phyloP scores from a whole-genome alignment of 1,284 basidiomycete species.

The Tilletia indica region DNA sequence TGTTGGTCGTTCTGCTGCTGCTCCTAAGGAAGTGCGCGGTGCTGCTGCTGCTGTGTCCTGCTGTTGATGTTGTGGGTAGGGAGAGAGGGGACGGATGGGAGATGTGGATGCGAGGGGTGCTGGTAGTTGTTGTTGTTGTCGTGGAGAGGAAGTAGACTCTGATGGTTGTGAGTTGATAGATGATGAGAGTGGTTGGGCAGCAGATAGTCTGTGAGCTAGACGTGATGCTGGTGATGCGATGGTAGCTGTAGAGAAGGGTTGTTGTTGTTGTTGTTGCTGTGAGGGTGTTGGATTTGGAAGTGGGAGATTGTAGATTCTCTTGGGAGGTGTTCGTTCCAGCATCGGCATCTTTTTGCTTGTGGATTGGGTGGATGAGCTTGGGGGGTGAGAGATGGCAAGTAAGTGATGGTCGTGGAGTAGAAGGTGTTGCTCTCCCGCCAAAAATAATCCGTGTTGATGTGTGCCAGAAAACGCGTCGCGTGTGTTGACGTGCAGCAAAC shows the following conservation, averaged over 20 bases:
- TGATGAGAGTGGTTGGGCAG: neutral
- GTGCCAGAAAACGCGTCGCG: no score
- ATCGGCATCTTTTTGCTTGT: neutral
- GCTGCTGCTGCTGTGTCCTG: neutral
- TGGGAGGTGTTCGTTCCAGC: constrained; percentile 10
- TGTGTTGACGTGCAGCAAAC: no score
- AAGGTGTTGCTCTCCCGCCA: neutral
- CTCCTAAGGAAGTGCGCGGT: neutral
- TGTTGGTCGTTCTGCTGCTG: neutral
- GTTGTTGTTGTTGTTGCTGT: neutral
- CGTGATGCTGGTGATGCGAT: neutral
- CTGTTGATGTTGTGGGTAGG: neutral
- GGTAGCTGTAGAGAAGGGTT: no score
- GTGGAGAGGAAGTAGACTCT: neutral
- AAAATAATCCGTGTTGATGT: no score
- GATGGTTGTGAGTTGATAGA: neutral
- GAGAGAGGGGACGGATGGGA: neutral
- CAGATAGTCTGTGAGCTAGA: neutral
- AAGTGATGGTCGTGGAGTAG: neutral
- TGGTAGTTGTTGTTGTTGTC: neutral
- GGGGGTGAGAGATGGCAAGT: neutral
- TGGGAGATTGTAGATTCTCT: neutral
- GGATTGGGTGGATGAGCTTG: neutral
- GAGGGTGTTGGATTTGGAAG: neutral
- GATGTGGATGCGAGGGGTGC: no score